Evolutionary conservation across 768 basidiomycete genomes (phyloP), one percentile per base, ranked within the genome.

Genomic region (Paxillus rubicundulus): DNA sequence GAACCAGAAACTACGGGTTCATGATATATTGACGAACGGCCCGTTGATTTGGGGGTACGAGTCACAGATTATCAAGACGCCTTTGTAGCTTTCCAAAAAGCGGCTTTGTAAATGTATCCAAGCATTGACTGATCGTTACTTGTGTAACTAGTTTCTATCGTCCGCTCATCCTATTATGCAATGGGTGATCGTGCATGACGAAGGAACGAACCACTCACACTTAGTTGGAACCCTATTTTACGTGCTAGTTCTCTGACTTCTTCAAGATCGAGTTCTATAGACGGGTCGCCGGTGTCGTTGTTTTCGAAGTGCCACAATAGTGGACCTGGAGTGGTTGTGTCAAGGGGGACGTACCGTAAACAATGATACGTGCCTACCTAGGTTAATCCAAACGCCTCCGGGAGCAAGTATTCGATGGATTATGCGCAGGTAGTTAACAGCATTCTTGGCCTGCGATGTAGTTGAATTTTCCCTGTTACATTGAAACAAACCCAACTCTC

Each of bases 301-400:
- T 96, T 95, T 64, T 98, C 95, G 70, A 86, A 98, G 66, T 98
- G 96, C 95, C 96, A 98, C n/a, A 98, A 72, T 1, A 96, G 72
- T 0, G 96, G 96, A 3, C 95, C 94, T 87, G 40, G 47, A 44
- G 39, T 41, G 12, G 2, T 17, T 1, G 12, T 13, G 27, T 54
- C 18, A 5, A 16, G 18, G 5, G 10, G 0, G 3, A 14, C 4
- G 20, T 5, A 24, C n/a, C 7, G 50, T 27, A 6, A 36, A 38
- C 2, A 27, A 27, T 24, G 21, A n/a, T n/a, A 28, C 8, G n/a
- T 41, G 3, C 75, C 9, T 52, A 86, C 86, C 89, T 9, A 93
- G 72, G 64, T 98, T 98, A 56, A 97, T 86, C 93, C 93, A 97
- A 6, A 93, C 78, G 1, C 95, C 96, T 18, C 87, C 92, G 0